phyloP scores from a whole-genome alignment of 2,329 filamentous ascomycete species.

The Colletotrichum navitas region DNA sequence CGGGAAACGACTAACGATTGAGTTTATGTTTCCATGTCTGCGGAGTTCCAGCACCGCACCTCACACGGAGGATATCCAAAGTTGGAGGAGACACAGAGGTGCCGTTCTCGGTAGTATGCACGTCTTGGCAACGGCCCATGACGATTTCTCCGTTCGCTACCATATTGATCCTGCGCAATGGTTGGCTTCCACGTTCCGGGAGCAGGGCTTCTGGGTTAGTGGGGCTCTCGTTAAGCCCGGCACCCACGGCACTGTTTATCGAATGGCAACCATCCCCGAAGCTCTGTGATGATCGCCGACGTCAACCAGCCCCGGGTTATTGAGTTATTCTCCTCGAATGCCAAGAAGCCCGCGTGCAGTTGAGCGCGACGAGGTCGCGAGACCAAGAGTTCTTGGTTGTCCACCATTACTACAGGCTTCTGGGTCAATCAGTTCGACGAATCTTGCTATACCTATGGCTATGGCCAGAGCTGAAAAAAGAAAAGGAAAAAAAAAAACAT shows the following conservation, averaged over 20 bases:
- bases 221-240: constrained; percentile 15
- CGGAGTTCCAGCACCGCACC: background rate
- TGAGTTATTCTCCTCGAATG: constrained; percentile 12
- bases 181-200: background rate
- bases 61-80: constrained; percentile 1
- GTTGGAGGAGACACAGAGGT: background rate
- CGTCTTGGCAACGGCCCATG: constrained; percentile 17
- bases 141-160: constrained; percentile 17
- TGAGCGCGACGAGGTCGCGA: constrained; percentile 7
- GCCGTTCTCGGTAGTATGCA: background rate
- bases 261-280: constrained; percentile 18
- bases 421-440: background rate
- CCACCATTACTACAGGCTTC: background rate
- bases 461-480: background rate
- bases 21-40: constrained; percentile 2
- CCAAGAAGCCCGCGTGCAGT: background rate
- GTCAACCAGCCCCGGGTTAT: constrained; percentile 34
- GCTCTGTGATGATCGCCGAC: constrained; percentile 36
- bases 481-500: background rate
- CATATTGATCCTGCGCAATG: constrained; percentile 11
- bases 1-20: constrained; percentile 23
- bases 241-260: constrained; percentile 25
- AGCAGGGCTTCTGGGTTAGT: constrained; percentile 1
- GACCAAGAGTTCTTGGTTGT: background rate
- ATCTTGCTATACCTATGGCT: background rate